phyloP scores from a whole-genome alignment of 169 alveolate species.

The Plasmodium malariae region DNA sequence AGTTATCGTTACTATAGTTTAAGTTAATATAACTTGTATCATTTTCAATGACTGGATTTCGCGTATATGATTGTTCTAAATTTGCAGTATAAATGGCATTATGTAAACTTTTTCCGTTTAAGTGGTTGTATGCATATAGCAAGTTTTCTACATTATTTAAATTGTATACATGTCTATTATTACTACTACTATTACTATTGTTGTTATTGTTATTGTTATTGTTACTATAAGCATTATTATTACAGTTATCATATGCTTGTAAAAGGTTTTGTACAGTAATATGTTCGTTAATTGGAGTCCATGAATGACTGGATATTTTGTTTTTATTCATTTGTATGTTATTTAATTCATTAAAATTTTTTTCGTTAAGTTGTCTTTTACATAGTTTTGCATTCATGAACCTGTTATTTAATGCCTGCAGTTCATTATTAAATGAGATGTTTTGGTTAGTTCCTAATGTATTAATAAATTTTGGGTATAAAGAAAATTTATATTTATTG shows the following conservation, averaged over 20 bases:
- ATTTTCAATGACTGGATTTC: neutral
- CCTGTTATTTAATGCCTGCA: slow-evolving; percentile 30
- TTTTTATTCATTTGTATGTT: neutral
- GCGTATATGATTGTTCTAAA: neutral
- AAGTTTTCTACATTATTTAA: slow-evolving; percentile 29
- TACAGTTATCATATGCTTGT: neutral
- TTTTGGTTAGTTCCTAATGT: slow-evolving; percentile 1
- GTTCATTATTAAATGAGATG: slow-evolving; percentile 9
- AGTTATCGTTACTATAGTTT: neutral
- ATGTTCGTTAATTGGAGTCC: slow-evolving; percentile 2
- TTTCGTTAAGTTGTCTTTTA: slow-evolving; percentile 35
- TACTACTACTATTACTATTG: neutral
- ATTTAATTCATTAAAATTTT: slow-evolving; percentile 8
- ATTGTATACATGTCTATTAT: neutral
- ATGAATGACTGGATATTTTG: neutral
- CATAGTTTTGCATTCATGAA: slow-evolving; percentile 7
- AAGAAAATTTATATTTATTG: slow-evolving; percentile 15
- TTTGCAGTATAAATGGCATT: neutral
- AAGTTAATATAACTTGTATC: neutral
- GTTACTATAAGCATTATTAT: neutral
- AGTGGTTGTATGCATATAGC: neutral
- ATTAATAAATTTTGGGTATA: slow-evolving; percentile 20
- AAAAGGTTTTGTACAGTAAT: neutral
- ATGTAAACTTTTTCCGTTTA: slow-evolving; percentile 1
- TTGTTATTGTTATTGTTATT: neutral